These are phyloP conservation scores for Monosporascus sp. DNA, from an alignment of 2,329 filamentous ascomycete genomes.

Conservation along the genomic window DNA sequence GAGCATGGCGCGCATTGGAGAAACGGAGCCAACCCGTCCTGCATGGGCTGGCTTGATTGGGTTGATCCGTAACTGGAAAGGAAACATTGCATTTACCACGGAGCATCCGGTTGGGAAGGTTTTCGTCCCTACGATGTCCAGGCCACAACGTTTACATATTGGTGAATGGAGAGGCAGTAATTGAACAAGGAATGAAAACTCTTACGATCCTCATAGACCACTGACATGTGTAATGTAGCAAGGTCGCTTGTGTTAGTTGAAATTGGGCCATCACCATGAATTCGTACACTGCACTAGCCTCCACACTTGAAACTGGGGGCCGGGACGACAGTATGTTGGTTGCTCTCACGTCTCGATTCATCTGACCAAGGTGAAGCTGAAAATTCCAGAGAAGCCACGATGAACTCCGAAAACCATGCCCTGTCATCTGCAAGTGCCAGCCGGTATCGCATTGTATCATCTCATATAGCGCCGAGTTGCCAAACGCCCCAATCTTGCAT, in stretches of 20 bases:
- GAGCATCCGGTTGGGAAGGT: background rate
- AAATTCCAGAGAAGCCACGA: constrained; percentile 32
- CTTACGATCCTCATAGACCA: too few relatives aligned
- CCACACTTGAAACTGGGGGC: background rate
- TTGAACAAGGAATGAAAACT: too few relatives aligned
- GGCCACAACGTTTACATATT: background rate
- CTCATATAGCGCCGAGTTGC: constrained; percentile 9
- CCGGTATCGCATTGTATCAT: constrained; percentile 23
- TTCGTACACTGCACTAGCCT: too few relatives aligned
- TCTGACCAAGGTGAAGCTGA: constrained; percentile 32
- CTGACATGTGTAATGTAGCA: too few relatives aligned
- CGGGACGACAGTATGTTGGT: constrained; percentile 2
- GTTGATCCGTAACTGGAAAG: background rate
- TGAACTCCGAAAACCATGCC: constrained; percentile 40
- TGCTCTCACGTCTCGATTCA: constrained; percentile 34
- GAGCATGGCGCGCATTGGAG: background rate
- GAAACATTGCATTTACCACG: constrained; percentile 5
- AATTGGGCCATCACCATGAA: too few relatives aligned
- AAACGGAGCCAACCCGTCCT: too few relatives aligned
- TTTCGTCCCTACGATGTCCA: background rate
- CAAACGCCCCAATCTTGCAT: constrained; percentile 14
- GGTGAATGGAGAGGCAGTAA: too few relatives aligned
- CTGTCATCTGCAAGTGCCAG: constrained; percentile 30
- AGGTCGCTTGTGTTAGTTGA: too few relatives aligned
- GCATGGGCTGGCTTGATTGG: background rate